A percentile compares a stretch with the other conserved stretches of the same genome.
Evolutionary conservation across 371 early-diverging fungal species (phyloP).

Genomic region (Rhizomucor pusillus): DNA sequence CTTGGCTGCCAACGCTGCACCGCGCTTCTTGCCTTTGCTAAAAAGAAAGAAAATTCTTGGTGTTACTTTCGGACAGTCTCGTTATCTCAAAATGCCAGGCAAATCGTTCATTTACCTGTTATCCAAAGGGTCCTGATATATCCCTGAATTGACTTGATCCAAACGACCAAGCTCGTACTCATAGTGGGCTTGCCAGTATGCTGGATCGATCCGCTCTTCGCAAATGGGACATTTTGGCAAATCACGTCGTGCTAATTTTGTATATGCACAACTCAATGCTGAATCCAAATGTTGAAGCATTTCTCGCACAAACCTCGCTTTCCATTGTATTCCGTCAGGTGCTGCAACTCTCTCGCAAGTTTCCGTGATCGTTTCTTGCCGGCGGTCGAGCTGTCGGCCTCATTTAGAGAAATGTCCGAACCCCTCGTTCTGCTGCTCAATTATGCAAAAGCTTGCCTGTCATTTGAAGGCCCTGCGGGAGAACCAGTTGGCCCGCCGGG

Average conservation of each 20-base stretch:
- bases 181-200: slow-evolving; percentile 53
- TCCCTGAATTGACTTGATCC: slow-evolving; percentile 39
- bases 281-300: neutral
- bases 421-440: neutral
- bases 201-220: slow-evolving; percentile 45
- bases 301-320: slow-evolving; percentile 28
- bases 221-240: slow-evolving; percentile 59
- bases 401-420: neutral
- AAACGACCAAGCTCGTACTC: slow-evolving; percentile 48
- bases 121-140: slow-evolving; percentile 19
- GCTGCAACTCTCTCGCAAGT: slow-evolving; percentile 35
- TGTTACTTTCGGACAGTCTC: neutral
- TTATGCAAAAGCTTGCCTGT: neutral
- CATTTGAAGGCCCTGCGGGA: too few relatives aligned
- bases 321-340: slow-evolving; percentile 34
- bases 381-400: neutral
- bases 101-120: slow-evolving; percentile 26
- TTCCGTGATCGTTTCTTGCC: slow-evolving; percentile 22
- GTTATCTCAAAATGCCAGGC: slow-evolving; percentile 1
- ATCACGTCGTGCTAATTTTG: slow-evolving; percentile 31
- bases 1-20: slow-evolving; percentile 55
- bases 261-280: neutral
- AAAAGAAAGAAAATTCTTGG: slow-evolving; percentile 4
- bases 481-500: neutral
- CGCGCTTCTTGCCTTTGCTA: slow-evolving; percentile 50